phyloP scores from a whole-genome alignment of 768 basidiomycete genomes.

The Inosperma sp. region DNA sequence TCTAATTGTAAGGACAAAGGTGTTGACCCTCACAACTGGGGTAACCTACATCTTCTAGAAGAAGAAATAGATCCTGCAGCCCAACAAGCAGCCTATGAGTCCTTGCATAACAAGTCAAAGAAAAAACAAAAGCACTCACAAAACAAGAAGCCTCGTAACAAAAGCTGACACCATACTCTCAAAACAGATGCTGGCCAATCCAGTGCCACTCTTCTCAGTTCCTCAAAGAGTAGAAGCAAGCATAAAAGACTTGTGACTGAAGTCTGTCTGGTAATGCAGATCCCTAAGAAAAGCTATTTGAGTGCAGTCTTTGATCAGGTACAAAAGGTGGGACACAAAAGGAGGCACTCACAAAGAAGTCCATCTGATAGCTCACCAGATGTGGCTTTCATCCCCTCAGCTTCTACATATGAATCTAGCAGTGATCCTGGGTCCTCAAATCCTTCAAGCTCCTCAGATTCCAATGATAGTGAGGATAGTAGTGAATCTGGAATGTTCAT shows the following conservation, averaged over 20 bases:
- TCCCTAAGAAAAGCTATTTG: not conserved
- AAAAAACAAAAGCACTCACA: not conserved
- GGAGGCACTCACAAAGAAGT: not conserved
- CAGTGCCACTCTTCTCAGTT: no score
- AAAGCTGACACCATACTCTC: not conserved
- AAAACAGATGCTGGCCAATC: not conserved
- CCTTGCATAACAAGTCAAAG: not conserved
- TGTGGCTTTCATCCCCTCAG: not conserved
- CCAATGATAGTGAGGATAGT: not conserved
- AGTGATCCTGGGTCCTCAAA: not conserved
- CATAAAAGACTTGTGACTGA: not conserved
- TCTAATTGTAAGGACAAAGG: constrained; percentile 4
- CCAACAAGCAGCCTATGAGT: not conserved
- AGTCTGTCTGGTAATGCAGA: not conserved
- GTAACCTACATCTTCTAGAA: not conserved
- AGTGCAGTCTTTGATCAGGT: not conserved
- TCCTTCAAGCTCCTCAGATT: not conserved
- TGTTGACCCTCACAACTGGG: constrained; percentile 12
- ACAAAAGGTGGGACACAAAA: not conserved
- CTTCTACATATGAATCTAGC: not conserved
- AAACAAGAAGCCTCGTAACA: not conserved
- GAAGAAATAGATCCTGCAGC: not conserved
- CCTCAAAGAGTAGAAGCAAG: not conserved
- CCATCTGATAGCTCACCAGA: not conserved
- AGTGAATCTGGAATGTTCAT: not conserved